Evolutionary conservation across 176 grass and related monocot genomes (phyloP).

Genomic region (Secale cereale): DNA sequence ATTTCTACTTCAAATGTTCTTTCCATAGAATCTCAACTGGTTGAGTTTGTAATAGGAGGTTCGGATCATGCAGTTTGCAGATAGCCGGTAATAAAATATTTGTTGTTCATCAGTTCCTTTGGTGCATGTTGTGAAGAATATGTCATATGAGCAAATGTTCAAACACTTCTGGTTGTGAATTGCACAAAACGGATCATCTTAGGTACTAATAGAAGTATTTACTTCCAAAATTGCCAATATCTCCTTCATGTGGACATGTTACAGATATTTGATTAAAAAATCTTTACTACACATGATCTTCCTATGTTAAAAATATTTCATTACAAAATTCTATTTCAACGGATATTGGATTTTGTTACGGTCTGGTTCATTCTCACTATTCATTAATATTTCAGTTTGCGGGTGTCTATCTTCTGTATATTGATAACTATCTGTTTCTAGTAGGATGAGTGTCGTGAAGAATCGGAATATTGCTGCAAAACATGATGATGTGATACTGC

Average conservation of each 20-base stretch:
- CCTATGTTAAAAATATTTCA: too few relatives aligned
- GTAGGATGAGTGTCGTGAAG: constrained; percentile 54
- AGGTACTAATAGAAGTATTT: not conserved
- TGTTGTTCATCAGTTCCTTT: not conserved
- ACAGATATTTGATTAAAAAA: not conserved
- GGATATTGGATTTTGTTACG: constrained; percentile 69
- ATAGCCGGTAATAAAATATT: not conserved
- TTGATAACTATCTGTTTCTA: constrained; percentile 17
- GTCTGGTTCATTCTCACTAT: constrained; percentile 22
- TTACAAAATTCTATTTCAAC: constrained; percentile 44
- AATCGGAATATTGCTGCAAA: constrained; percentile 50
- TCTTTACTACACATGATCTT: too few relatives aligned
- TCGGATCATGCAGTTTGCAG: not conserved
- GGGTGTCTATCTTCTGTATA: not conserved
- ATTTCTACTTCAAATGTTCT: not conserved
- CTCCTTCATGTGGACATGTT: not conserved
- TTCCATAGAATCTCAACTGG: not conserved
- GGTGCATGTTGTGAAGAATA: not conserved
- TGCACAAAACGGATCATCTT: not conserved
- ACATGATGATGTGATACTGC: not conserved
- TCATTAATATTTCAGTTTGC: not conserved
- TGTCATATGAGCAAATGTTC: not conserved
- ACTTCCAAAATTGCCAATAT: not conserved
- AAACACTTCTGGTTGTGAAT: not conserved
- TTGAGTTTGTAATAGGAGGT: not conserved